These are phyloP conservation scores for Neurospora crassa DNA, from an alignment of 2,329 filamentous ascomycete genomes.

Conservation along the genomic window DNA sequence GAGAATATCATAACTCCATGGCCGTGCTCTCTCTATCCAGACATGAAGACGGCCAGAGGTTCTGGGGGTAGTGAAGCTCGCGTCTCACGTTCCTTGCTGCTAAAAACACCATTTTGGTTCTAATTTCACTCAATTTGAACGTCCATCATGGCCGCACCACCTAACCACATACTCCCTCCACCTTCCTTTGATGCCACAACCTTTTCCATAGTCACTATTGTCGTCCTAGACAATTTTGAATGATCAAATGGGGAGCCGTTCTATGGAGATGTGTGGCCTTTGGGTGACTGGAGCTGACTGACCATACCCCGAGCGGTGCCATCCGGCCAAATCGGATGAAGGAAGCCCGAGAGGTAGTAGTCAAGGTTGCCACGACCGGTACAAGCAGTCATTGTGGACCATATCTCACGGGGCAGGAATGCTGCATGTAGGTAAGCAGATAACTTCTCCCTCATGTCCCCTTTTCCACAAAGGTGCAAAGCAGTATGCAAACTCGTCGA, in stretches of 20 bases:
- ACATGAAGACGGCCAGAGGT: background rate
- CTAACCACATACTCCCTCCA: background rate
- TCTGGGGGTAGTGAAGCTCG: background rate
- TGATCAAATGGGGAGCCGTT: background rate
- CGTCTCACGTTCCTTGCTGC: background rate
- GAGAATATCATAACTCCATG: background rate
- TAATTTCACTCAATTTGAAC: background rate
- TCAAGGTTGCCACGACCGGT: conserved; percentile 23
- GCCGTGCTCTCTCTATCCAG: background rate
- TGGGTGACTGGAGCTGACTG: background rate
- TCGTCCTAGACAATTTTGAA: background rate
- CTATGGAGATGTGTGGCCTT: background rate
- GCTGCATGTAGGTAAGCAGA: conserved; percentile 19
- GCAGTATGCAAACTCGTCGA: background rate
- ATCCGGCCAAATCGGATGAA: conserved; percentile 9
- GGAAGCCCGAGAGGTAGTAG: conserved; percentile 19
- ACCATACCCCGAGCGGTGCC: background rate
- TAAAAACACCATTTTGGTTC: background rate
- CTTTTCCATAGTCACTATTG: background rate
- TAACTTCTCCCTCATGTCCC: too few relatives aligned
- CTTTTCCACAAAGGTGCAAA: conserved; percentile 5
- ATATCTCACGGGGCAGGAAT: conserved; percentile 26
- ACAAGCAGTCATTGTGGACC: conserved; percentile 18
- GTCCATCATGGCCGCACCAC: background rate
- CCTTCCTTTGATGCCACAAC: background rate